Evolutionary conservation across 768 basidiomycete species (phyloP).

Genomic region (Termitomyces sp.): DNA sequence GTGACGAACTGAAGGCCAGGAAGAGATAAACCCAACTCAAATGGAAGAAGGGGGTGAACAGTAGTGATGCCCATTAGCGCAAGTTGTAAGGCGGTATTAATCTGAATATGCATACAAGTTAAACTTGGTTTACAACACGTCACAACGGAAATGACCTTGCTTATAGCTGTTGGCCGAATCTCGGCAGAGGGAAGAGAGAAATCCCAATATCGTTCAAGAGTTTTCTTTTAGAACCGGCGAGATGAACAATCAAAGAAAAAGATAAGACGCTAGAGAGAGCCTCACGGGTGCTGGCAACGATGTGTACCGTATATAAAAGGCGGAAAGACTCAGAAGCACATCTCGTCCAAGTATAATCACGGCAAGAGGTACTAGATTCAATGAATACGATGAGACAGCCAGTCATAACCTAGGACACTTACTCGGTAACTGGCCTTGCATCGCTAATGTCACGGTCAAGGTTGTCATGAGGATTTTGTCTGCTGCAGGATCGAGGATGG

Average conservation of each 20-base stretch:
- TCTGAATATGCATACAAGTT: slow-evolving; percentile 37
- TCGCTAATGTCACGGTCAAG: slow-evolving; percentile 78
- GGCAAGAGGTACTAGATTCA: slow-evolving; percentile 70
- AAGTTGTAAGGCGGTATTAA: slow-evolving; percentile 92
- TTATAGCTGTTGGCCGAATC: slow-evolving; percentile 89
- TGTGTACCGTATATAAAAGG: slow-evolving; percentile 91
- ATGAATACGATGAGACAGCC: slow-evolving; percentile 5
- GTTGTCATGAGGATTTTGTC: slow-evolving; percentile 97
- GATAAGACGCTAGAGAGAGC: slow-evolving; percentile 6
- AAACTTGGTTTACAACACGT: not conserved
- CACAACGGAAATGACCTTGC: slow-evolving; percentile 56
- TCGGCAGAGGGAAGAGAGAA: slow-evolving; percentile 94
- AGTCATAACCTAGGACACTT: slow-evolving; percentile 23
- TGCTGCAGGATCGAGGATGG: slow-evolving; percentile 94
- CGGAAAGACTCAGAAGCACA: slow-evolving; percentile 77
- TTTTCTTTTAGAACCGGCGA: too few relatives aligned
- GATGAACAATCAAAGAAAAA: not conserved
- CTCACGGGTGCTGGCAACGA: slow-evolving; percentile 84
- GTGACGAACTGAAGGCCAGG: slow-evolving; percentile 70
- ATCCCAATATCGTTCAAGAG: slow-evolving; percentile 91
- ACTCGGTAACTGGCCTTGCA: slow-evolving; percentile 85
- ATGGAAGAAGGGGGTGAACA: slow-evolving; percentile 72
- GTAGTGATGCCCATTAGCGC: slow-evolving; percentile 89
- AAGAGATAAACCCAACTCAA: slow-evolving; percentile 52
- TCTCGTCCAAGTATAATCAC: slow-evolving; percentile 88